phyloP scores from a whole-genome alignment of 176 grass and related monocot species.

The Pontederia paniculata region DNA sequence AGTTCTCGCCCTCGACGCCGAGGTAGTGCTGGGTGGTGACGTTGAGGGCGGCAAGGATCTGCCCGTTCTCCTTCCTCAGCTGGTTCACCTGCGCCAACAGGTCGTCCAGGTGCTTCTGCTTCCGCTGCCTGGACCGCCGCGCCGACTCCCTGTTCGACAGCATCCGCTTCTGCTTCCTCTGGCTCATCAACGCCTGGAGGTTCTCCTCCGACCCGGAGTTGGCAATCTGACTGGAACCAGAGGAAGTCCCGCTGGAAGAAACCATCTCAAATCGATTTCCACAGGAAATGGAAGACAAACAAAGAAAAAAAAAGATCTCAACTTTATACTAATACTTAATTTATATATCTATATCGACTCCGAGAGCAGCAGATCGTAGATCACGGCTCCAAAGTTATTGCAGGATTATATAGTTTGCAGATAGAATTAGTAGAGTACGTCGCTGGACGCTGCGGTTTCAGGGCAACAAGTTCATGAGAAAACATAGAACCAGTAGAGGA shows the following conservation, averaged over 20 bases:
- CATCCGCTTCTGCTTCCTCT: slow-evolving; percentile 62
- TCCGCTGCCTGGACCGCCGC: slow-evolving; percentile 55
- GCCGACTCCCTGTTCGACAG: slow-evolving; percentile 75
- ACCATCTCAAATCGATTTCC: slow-evolving; percentile 25
- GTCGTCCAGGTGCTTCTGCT: slow-evolving; percentile 42
- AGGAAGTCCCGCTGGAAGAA: slow-evolving; percentile 16
- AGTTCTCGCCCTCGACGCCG: slow-evolving; percentile 39
- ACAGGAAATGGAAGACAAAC: neutral
- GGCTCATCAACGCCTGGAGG: slow-evolving; percentile 19
- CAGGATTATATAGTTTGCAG: neutral
- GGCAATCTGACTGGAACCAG: neutral
- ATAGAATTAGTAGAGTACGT: neutral
- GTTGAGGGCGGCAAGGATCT: slow-evolving; percentile 18
- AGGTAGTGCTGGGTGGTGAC: slow-evolving; percentile 19
- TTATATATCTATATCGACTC: too few species aligned
- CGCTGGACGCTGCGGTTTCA: neutral
- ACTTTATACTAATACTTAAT: too few species aligned
- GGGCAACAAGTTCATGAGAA: slow-evolving; percentile 49
- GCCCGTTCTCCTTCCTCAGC: slow-evolving; percentile 32
- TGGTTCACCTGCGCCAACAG: slow-evolving; percentile 27
- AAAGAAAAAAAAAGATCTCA: neutral
- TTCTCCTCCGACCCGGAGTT: slow-evolving; percentile 6
- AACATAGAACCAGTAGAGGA: slow-evolving; percentile 95
- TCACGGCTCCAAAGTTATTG: too few species aligned
- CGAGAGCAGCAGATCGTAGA: neutral